Evolutionary conservation across 1,284 basidiomycete species (phyloP), one percentile per base, ranked within the genome.

Genomic region (Marasmius tenuissimus): DNA sequence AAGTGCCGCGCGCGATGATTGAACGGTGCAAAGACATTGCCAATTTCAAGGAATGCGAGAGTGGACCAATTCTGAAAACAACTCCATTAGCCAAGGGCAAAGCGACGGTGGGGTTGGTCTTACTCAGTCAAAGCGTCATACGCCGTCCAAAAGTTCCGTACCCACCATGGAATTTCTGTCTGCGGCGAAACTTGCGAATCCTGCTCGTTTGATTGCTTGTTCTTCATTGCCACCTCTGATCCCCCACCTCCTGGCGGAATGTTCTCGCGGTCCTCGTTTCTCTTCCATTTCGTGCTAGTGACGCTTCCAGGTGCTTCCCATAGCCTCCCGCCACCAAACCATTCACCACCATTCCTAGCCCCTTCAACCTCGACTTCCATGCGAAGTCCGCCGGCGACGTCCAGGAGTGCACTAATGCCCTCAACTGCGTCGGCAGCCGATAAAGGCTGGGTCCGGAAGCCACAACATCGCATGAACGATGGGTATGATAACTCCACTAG

Each of bases 361-460:
- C 93, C 93, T 72, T 94, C 91, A 18, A 91, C 76, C 73, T 96
- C 94, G 18, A 99, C 83, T 70, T 98, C 95, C 73, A 99, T 84
- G 53, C 88, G 82, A 20, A 97, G 84, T 1, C 97, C 97, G 37
- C 88, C 89, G 0, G 96, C 96, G 5, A 96, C 94, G 67, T 98
- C 95, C 16, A 99, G 76, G 37, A 99, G 79, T 0, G 97, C 94
- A 34, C 85, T 83, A 37, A 98, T 78, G 0, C 92, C 95, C 74
- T 99, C 97, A 0, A 98, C 92, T 9, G 93, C 92, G 73, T 99
- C 97, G 1, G 93, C 89, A 0, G 97, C 96, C 4, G 94, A 96
- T 20, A 99, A 77, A 0, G 93, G 92, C 55, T 91, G 86, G 9
- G 92, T 87, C 37, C 88, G 87, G 74, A 96, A 98, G 1, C 97